phyloP scores from a whole-genome alignment of 495 filamentous ascomycete species.

The Lepidopterella palustris region DNA sequence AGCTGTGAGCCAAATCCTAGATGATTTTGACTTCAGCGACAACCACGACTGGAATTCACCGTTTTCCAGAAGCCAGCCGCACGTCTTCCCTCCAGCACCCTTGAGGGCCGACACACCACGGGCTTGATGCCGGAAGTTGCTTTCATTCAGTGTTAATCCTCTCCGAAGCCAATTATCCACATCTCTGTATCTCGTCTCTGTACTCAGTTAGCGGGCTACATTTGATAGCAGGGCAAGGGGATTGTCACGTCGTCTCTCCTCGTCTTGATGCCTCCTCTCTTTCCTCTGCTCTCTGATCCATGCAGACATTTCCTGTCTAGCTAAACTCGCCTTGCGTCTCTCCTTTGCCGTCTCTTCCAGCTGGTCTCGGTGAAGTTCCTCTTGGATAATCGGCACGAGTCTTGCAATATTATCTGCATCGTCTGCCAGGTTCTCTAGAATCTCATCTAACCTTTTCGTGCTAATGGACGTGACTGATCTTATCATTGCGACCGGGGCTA shows the following conservation, averaged over 20 bases:
- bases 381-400: conserved; percentile 4
- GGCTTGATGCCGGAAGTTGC: background rate
- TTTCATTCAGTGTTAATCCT: background rate
- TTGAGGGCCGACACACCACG: background rate
- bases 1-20: conserved; percentile 17
- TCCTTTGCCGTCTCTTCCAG: conserved; percentile 1
- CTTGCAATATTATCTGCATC: conserved; percentile 7
- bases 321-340: background rate
- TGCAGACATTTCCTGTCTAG: background rate
- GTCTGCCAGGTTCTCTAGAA: background rate
- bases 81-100: background rate
- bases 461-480: background rate
- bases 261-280: background rate
- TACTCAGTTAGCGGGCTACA: no score
- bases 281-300: conserved; percentile 2
- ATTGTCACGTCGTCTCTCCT: background rate
- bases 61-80: background rate
- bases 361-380: background rate
- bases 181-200: no score
- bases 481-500: background rate
- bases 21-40: background rate
- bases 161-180: background rate
- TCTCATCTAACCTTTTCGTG: conserved; percentile 1
- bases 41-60: conserved; percentile 8
- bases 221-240: no score